Percentiles rank a stretch among this genome's conserved stretches.
These are phyloP conservation scores for Mortierella sp. DNA, from an alignment of 371 early-diverging fungal genomes.

Conservation along the genomic window DNA sequence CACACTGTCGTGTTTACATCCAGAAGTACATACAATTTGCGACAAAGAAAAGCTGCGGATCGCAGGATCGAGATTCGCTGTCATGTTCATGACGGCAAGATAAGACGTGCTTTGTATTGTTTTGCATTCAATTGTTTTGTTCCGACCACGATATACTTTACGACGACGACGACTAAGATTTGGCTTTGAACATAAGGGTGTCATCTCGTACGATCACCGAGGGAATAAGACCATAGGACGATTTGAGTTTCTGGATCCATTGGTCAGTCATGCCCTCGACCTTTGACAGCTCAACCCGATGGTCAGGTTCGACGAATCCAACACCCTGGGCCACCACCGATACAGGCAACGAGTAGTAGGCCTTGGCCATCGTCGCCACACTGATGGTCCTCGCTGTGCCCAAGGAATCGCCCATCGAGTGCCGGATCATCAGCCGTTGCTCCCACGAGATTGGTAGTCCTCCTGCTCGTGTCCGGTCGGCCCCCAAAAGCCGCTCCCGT, in stretches of 20 bases:
- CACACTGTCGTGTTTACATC: no score
- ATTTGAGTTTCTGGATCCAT: constrained; percentile 24
- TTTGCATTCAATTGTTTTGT: neutral
- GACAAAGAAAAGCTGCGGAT: neutral
- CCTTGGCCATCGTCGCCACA: constrained; percentile 45
- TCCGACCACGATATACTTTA: neutral
- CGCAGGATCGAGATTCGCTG: neutral
- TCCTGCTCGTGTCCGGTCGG: neutral
- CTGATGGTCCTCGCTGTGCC: constrained; percentile 18
- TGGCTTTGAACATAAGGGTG: constrained; percentile 45
- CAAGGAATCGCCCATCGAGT: constrained; percentile 27
- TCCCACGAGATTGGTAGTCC: constrained; percentile 28
- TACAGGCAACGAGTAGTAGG: constrained; percentile 44
- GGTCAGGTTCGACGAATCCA: constrained; percentile 13
- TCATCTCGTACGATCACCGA: constrained; percentile 29
- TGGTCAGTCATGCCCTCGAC: neutral
- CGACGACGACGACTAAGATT: constrained; percentile 9
- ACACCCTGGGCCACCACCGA: constrained; percentile 26
- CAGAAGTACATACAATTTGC: no score
- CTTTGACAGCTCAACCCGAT: neutral
- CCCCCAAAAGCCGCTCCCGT: constrained; percentile 37
- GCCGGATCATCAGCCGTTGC: constrained; percentile 30
- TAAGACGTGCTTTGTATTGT: neutral
- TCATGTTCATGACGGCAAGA: neutral
- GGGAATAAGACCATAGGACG: constrained; percentile 23